Percentiles rank a stretch among this genome's conserved stretches.
phyloP scores from a whole-genome alignment of 2,329 filamentous ascomycete genomes.

The Xylariaceae sp. region DNA sequence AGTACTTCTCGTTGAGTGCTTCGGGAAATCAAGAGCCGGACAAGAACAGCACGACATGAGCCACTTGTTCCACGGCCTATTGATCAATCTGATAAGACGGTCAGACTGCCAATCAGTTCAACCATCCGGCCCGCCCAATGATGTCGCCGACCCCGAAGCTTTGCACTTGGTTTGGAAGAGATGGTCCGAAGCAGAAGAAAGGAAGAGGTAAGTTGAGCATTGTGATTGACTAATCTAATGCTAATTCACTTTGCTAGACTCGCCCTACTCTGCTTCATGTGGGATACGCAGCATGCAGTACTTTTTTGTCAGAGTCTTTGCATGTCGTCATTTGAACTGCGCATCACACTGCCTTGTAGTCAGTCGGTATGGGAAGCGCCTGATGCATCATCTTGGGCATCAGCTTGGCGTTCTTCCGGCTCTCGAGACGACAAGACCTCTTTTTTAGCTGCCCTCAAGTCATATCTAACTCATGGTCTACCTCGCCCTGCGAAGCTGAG shows the following conservation, averaged over 20 bases:
- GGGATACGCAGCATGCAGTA: constrained; percentile 62
- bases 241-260: too few relatives aligned
- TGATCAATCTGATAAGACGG: constrained; percentile 37
- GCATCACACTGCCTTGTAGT: constrained; percentile 52
- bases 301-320: constrained; percentile 63
- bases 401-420: constrained; percentile 30
- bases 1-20: constrained; percentile 60
- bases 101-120: constrained; percentile 35
- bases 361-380: constrained; percentile 55
- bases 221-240: too few relatives aligned
- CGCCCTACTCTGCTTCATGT: constrained; percentile 60
- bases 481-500: constrained; percentile 41
- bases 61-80: constrained; percentile 46
- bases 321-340: constrained; percentile 62
- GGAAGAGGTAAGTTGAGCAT: constrained; percentile 45
- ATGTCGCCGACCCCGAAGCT: constrained; percentile 33
- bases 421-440: constrained; percentile 30
- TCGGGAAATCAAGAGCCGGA: constrained; percentile 59
- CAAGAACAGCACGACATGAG: constrained; percentile 62
- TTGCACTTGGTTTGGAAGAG: constrained; percentile 46
- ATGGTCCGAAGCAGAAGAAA: constrained; percentile 55
- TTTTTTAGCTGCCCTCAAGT: constrained; percentile 52
- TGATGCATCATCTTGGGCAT: constrained; percentile 48
- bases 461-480: constrained; percentile 47
- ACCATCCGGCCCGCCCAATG: constrained; percentile 19